Evolutionary conservation across 768 basidiomycete genomes (phyloP).

Genomic region (Leccinellum rugosiceps): DNA sequence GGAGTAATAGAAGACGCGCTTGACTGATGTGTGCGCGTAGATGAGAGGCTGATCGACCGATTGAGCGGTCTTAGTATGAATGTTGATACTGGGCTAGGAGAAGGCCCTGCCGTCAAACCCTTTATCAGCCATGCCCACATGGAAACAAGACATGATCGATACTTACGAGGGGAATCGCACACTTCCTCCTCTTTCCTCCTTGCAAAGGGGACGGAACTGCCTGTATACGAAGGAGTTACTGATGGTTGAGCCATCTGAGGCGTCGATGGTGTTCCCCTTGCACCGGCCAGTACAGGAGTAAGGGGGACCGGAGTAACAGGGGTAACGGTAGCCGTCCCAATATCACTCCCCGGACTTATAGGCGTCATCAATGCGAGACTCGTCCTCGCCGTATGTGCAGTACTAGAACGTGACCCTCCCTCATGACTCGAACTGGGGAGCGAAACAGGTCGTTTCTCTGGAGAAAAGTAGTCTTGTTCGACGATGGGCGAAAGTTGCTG

Average conservation of each 20-base stretch:
- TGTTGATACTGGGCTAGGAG: conserved; percentile 41
- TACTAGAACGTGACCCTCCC: conserved; percentile 25
- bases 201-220: conserved; percentile 21
- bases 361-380: conserved; percentile 28
- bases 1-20: conserved; percentile 36
- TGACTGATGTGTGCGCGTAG: conserved; percentile 56
- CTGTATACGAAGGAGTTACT: conserved; percentile 19
- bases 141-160: not conserved
- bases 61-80: conserved; percentile 67
- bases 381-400: conserved; percentile 34
- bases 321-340: conserved; percentile 25
- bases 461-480: conserved; percentile 62
- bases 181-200: conserved; percentile 29
- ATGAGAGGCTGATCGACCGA: conserved; percentile 61
- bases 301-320: conserved; percentile 30
- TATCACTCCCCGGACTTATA: conserved; percentile 19
- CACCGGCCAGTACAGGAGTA: conserved; percentile 20
- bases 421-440: conserved; percentile 28
- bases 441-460: conserved; percentile 38
- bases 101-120: conserved; percentile 38
- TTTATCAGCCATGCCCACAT: conserved; percentile 3
- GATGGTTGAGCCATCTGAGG: conserved; percentile 15
- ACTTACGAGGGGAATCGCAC: conserved; percentile 41
- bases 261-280: conserved; percentile 13
- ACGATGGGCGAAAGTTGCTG: conserved; percentile 61